A percentile compares a stretch with the other conserved stretches of the same genome.
phyloP scores from a whole-genome alignment of 2,329 filamentous ascomycete species.

The Penicillium polonicum region DNA sequence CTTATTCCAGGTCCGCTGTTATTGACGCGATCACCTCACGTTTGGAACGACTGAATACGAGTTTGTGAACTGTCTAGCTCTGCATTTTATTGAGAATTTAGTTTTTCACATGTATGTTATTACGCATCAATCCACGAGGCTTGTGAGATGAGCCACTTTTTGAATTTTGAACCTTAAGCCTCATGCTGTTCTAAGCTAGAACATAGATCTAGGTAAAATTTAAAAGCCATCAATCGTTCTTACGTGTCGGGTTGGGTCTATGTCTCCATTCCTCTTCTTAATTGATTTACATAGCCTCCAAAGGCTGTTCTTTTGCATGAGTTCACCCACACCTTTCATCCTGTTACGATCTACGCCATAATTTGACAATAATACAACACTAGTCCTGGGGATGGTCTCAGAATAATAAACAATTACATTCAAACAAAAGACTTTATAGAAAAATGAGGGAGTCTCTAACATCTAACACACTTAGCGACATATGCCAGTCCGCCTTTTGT shows the following conservation, averaged over 20 bases:
- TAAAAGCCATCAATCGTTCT: background rate
- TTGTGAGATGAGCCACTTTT: background rate
- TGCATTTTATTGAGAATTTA: background rate
- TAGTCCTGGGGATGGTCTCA: background rate
- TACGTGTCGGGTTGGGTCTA: background rate
- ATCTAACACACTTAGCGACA: background rate
- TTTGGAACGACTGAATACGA: conserved; percentile 41
- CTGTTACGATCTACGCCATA: background rate
- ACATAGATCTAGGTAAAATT: background rate
- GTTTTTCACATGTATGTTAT: background rate
- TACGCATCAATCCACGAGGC: background rate
- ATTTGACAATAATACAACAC: background rate
- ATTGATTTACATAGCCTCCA: background rate
- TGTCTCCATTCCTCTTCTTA: background rate
- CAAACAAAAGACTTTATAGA: background rate
- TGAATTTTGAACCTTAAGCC: background rate
- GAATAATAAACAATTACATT: background rate
- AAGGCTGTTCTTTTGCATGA: too few species aligned
- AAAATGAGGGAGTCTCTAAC: background rate
- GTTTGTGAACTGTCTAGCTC: conserved; percentile 22
- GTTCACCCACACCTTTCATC: background rate
- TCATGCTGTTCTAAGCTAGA: background rate
- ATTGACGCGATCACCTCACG: conserved; percentile 46
- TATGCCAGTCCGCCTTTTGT: background rate
- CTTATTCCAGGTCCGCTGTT: conserved; percentile 38